These are phyloP conservation scores for Borovskyia barvae DNA, from an alignment of 208 protist genomes.

Conservation along the genomic window DNA sequence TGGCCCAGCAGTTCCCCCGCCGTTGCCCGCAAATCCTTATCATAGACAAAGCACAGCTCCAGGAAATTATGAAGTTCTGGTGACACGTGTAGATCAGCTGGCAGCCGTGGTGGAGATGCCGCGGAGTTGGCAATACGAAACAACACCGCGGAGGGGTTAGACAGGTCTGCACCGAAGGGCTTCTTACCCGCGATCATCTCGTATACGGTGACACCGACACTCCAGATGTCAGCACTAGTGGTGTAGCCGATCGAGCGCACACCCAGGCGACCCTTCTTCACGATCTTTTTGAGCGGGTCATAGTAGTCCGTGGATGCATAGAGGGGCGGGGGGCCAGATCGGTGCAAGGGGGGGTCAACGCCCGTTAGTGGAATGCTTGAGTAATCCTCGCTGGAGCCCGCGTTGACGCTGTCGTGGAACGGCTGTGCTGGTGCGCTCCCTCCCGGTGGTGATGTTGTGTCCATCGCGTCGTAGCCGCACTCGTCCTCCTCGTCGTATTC, in stretches of 20 bases:
- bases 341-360: background rate
- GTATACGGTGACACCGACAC: slow-evolving; percentile 78
- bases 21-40: slow-evolving; percentile 56
- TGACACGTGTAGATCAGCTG: slow-evolving; percentile 33
- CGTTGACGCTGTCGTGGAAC: background rate
- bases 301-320: slow-evolving; percentile 24
- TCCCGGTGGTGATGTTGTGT: too few species aligned
- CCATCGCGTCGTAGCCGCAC: background rate
- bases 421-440: too few species aligned
- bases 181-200: slow-evolving; percentile 79
- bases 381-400: slow-evolving; percentile 16
- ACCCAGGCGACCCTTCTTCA: slow-evolving; percentile 10
- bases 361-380: background rate
- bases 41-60: slow-evolving; percentile 75
- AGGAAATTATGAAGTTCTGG: slow-evolving; percentile 55
- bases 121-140: slow-evolving; percentile 62
- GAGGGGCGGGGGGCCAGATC: slow-evolving; percentile 1
- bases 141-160: slow-evolving; percentile 65
- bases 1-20: slow-evolving; percentile 65
- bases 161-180: slow-evolving; percentile 64
- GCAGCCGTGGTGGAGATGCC: slow-evolving; percentile 49
- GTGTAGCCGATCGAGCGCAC: slow-evolving; percentile 51
- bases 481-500: slow-evolving; percentile 18
- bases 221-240: slow-evolving; percentile 84
- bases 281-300: slow-evolving; percentile 35